Percentiles rank a stretch among this genome's conserved stretches.
phyloP scores from a whole-genome alignment of 1,139 yeast species.

The Yamadazyma diospyri region DNA sequence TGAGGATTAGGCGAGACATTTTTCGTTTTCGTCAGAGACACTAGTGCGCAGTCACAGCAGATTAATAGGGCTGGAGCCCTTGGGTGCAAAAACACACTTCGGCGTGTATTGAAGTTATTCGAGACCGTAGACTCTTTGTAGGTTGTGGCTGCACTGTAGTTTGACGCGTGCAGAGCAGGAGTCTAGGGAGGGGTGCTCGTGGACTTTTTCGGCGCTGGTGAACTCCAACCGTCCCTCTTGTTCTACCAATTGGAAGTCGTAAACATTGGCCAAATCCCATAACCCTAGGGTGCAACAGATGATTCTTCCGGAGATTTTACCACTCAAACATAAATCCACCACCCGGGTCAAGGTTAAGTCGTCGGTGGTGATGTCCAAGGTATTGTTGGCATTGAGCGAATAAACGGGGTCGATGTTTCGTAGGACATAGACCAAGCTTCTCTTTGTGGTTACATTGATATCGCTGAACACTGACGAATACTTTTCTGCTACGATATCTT shows the following conservation, averaged over 20 bases:
- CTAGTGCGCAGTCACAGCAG: constrained; percentile 3
- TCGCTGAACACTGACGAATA: constrained; percentile 1
- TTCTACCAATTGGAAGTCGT: constrained; percentile 15
- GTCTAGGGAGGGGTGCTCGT: constrained; percentile 5
- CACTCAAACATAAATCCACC: constrained; percentile 17
- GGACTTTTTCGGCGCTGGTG: not conserved
- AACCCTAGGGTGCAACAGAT: constrained; percentile 30
- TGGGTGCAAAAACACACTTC: not conserved
- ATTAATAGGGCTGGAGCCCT: constrained; percentile 12
- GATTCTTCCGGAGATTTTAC: constrained; percentile 25
- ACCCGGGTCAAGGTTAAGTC: constrained; percentile 14
- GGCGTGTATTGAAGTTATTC: constrained; percentile 14
- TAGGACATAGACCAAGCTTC: constrained; percentile 19
- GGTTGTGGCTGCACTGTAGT: constrained; percentile 17
- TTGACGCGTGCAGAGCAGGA: constrained; percentile 9
- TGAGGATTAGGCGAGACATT: constrained; percentile 1
- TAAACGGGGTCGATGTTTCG: constrained; percentile 18
- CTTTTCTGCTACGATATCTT: not conserved
- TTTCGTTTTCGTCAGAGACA: not conserved
- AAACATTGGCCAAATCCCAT: constrained; percentile 29
- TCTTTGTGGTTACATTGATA: not conserved
- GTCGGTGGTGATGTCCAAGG: constrained; percentile 3
- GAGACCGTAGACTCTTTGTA: constrained; percentile 25
- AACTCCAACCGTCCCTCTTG: constrained; percentile 9
- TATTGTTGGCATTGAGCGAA: constrained; percentile 5